Evolutionary conservation across 306 rosid genomes (phyloP), one percentile per base, ranked within the genome.

Genomic region (Medicago arabica): DNA sequence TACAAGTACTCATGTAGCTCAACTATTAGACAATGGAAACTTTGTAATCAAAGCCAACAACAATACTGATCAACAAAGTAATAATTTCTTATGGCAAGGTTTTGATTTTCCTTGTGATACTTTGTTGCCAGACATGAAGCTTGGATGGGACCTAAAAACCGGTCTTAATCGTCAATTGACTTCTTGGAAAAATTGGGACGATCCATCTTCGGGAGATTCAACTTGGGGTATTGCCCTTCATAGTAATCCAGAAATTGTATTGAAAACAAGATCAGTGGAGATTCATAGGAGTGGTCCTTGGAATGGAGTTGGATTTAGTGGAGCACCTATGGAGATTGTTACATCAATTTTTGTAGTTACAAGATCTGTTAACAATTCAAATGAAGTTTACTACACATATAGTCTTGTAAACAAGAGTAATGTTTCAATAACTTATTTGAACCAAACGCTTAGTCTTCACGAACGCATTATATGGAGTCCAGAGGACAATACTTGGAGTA

Each of bases 51-150:
- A 75, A 12, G 87, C 79, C n/a, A 68, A 69, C 5, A 66, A 64
- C 8, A 47, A 47, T 47, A 47, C 16, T 47, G 53, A 47, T 46
- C 51, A 4, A 46, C 51, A 46, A 46, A 47, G 53, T 14, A 58
- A 28, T 62, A 59, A 41, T 4, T 59, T 39, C 41, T 10, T 83
- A 57, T 90, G 95, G 95, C 89, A 89, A 44, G 81, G 95, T 67
- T 87, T 86, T 49, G 88, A 90, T n/a, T 75, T 87, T 74, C 92
- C 92, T 8, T 57, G 82, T 15, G 88, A 90, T 34, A 83, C 92
- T 9, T 40, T 85, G 9, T 55, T 85, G 10, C 80, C 84, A 6
- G 86, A 86, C 9, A 80, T 53, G 46, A 81, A 21, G 59, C 50
- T 78, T 0, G 92, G 89, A 1, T 84, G 86, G 87, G 85, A 89